Base-by-base conservation (phyloP, 192 early-diverging fungal species). In the Podochytrium sp. region DNA sequence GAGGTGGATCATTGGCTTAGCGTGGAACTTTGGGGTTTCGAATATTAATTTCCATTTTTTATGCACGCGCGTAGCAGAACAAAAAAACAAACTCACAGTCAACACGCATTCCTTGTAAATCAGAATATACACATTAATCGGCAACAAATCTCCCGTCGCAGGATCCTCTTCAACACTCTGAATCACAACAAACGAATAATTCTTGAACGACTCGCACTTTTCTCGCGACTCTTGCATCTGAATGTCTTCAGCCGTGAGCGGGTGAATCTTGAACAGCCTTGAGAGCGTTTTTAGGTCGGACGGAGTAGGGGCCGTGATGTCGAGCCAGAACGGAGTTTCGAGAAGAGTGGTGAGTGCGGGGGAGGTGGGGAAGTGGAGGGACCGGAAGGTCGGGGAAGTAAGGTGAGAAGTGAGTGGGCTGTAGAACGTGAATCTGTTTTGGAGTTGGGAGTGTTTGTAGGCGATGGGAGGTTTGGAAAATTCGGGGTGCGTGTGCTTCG, bases 191-290 rank as follows among this genome's bases (percentile, higher is more conserved):
- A 97, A 98, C 66, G 91, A 94, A 79, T 98, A 98, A 65, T 94
- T 90, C 62, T 80, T 81, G 78, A 94, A 98, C 43, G 90, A 82
- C 78, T 99, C 96, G 59, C 94, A 94, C 72, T 97, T 98, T 81
- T 99, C 97, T 16, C 96, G 86, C 20, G 89, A 84, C 67, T 94
- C 92, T 33, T 92, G 88, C 27, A 86, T 90, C 37, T 84, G 74
- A 55, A 99, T 97, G 70, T 99, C 96, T 83, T 99, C 94, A n/a
- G 83, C 85, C 3, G 95, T 97, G 37, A 97, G 79, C 34, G 94
- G 92, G 76, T 97, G 95, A 33, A 97, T 89, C 30, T 82, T 85
- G 60, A 95, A 94, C 27, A 94, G 34, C 18, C 25, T 35, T 40
- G 70, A 29, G 10, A 80, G 59, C 23, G 53, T 74, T 18, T 73